Base-by-base conservation (phyloP, 371 early-diverging fungal species). In the Parasitella parasitica region DNA sequence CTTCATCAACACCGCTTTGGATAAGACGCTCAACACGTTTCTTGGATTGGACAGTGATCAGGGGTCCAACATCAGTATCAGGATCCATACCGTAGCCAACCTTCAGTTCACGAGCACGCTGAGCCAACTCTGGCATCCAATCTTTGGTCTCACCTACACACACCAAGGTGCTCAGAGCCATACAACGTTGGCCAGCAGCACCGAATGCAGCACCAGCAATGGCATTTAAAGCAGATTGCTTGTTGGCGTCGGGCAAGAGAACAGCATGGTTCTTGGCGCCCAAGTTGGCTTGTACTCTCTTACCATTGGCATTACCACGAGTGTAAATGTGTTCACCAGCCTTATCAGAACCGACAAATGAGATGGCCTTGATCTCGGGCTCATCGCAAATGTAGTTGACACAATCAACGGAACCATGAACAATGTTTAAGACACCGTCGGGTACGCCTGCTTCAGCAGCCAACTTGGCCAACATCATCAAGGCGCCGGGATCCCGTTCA, bases 261-360 rank as follows among this genome's bases (percentile, higher is more conserved):
- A 98, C 92, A 55, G 96, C 97, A 72, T 98, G 98, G 85, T 98
- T 98, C 88, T 97, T 98, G 70, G 98, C 97, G 18, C 96, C 97
- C 73, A 95, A 73, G 80, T 97, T 97, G 49, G 97, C 94, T 81
- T 97, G 97, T 39, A 96, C 97, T 61, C 98, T 91, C 83, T 98
- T 97, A 71, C 97, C 97, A 65, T 94, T 91, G 63, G 81, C 83
- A 57, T 90, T 91, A 11, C 95, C 94, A 55, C 96, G 91, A 22
- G 86, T 87, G 71, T 94, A 91, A 50, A 98, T 97, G 78, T 95
- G 88, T 37, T 85, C 69, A 36, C 84, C 84, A 32, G 96, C 97
- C 49, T 77, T 80, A 75, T 97, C 96, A 52, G 91, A 88, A 54
- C 98, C 98, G 39, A 98, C 97, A 71, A 98, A 97, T 8, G 94